Base-by-base conservation (phyloP, 202 grass and related monocot species). In the Sporobolus alterniflorus region DNA sequence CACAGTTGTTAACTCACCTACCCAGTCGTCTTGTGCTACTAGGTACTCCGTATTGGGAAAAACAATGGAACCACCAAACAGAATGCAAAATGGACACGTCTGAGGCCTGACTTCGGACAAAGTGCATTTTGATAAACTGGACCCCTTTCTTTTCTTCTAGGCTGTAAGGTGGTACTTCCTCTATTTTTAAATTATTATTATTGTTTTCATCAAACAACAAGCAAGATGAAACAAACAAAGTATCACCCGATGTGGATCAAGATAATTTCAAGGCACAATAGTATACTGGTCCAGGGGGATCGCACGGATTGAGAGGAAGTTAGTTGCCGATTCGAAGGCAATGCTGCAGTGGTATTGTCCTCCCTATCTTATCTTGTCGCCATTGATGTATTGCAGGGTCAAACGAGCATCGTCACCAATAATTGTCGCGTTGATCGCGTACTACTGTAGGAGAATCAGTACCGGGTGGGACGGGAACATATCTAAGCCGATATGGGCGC, bases 1-100 rank as follows among this genome's bases (percentile, higher is more conserved):
- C 87, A 15, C n/a, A 42, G 83, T 69, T 69, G 88, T 82, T 82
- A 67, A n/a, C 41, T 73, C 50, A 86, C 72, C 59, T 43, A 86
- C 73, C 31, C 83, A 21, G 31, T 40, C 77, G 10, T 15, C 12
- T 83, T 15, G 16, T 89, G 70, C 76, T 55, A 85, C 63, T n/a
- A n/a, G n/a, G n/a, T n/a, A n/a, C n/a, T n/a, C n/a, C n/a, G 64
- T 74, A 32, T 57, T 26, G 44, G 43, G 52, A 22, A 63, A 63
- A 63, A 63, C 59, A 63, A 63, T 63, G 28, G 18, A 32, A 21
- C 60, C 33, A 73, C 63, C 69, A 18, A 62, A 52, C 21, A 28
- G 64, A 85, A 36, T 75, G 64, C 87, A 56, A 88, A 71, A 57
- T 57, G 67, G 31, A 72, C 66, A 66, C 73, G 9, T 69, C 63